Base-by-base conservation (phyloP, 805 yeast genomes). In the Starmerella floricola region DNA sequence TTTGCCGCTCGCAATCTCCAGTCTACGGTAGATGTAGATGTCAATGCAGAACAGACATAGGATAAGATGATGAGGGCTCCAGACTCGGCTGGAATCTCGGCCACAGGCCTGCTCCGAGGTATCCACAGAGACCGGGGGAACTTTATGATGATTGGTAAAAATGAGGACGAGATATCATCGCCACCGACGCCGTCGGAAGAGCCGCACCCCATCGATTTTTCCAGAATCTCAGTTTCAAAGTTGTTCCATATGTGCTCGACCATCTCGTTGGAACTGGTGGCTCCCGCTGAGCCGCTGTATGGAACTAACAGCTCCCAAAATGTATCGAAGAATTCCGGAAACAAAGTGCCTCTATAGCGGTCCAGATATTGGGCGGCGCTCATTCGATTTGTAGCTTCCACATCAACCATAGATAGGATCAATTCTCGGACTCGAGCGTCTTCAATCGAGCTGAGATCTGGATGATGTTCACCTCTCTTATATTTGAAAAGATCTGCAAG, bases 401-500 rank as follows among this genome's bases (percentile, higher is more conserved):
- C 55, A 33, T 66, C 59, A 10, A 84, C 74, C 79, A 91, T 78
- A 45, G 72, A 69, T 34, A 57, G 48, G 2, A 87, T 72, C 50
- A 91, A 57, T 24, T 68, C 65, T 45, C 71, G 68, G 2, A 84
- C 66, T 19, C 65, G 52, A 0, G 55, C 48, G 49, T 78, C 77
- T 49, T 78, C 76, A 17, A 83, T 72, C 2, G 69, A 68, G 6
- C 70, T 67, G 36, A 83, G 59, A 42, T 76, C 76, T 0, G 94
- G 93, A 17, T 59, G 58, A 54, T 71, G 77, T 45, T 80, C 86
- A 2, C 76, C 72, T 45, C 72, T 73, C 53, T 78, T 78, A 60
- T 80, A 91, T 60, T 78, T 82, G 66, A 83, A 88, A 47, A 87
- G 64, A 55, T 87, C 94, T 0, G 97, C 77, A 11, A 91, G 68